Conservation (phyloP, 164 flowering plant genomes). For the Nymphaea colorata region DNA sequence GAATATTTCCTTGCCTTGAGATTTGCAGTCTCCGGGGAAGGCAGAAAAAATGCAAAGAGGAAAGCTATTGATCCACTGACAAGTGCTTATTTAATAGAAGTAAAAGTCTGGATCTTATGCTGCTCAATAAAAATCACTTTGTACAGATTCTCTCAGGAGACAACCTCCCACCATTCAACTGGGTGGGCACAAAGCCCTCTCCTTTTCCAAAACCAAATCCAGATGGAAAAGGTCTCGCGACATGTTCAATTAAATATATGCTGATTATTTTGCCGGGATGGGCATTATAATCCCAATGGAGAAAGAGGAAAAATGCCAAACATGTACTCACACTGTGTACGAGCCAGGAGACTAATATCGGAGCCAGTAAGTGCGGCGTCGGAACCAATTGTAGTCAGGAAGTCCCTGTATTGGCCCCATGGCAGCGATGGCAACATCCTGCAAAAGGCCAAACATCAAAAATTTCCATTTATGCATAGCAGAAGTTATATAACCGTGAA, state of each 20-base stretch:
- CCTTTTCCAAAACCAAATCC: not conserved
- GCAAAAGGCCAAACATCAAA: not conserved
- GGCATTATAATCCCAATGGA: not conserved
- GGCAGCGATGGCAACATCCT: conserved; percentile 3
- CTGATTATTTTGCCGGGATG: conserved; percentile 1
- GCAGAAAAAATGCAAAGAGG: no score
- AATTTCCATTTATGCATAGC: no score
- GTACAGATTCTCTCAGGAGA: no score
- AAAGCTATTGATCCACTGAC: no score
- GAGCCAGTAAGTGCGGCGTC: conserved; percentile 3
- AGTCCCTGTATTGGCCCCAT: conserved; percentile 1
- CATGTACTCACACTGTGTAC: not conserved
- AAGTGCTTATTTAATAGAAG: no score
- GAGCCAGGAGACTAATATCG: not conserved
- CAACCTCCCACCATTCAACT: no score
- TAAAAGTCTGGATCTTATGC: no score
- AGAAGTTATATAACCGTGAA: no score
- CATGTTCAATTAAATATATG: not conserved
- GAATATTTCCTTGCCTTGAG: no score
- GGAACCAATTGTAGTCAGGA: conserved; percentile 4
- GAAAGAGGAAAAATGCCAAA: not conserved
- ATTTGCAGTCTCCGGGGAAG: no score
- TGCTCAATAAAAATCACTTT: no score
- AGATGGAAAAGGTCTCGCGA: not conserved
- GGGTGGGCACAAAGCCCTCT: not conserved